Conservation (phyloP, 2,329 filamentous ascomycete species). For the Cadophora sp. region DNA sequence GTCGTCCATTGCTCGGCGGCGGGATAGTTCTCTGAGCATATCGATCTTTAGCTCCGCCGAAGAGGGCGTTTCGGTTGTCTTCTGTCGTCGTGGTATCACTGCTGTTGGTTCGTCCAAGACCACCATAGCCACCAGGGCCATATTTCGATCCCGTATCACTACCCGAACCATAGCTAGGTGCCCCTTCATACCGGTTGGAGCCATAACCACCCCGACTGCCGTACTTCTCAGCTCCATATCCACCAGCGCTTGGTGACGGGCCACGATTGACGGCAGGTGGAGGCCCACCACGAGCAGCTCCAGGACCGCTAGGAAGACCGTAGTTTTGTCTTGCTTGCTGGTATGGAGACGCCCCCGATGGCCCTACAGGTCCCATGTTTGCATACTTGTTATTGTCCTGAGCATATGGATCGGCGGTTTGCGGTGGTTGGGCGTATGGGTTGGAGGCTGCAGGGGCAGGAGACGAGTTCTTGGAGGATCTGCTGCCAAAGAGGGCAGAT, state of each 20-base stretch:
- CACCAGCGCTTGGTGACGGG: slow-evolving; percentile 45
- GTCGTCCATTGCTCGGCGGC: slow-evolving; percentile 37
- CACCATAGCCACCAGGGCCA: slow-evolving; percentile 66
- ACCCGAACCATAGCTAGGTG: slow-evolving; percentile 40
- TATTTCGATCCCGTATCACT: slow-evolving; percentile 47
- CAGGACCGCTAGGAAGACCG: slow-evolving; percentile 43
- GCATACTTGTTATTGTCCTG: slow-evolving; percentile 63
- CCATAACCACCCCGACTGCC: slow-evolving; percentile 60
- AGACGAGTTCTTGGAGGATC: slow-evolving; percentile 55
- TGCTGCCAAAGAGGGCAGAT: slow-evolving; percentile 56
- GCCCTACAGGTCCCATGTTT: slow-evolving; percentile 49
- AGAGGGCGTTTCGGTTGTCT: slow-evolving; percentile 67
- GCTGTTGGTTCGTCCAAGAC: slow-evolving; percentile 57
- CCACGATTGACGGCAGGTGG: slow-evolving; percentile 32
- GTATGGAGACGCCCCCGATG: slow-evolving; percentile 41
- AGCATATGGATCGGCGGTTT: slow-evolving; percentile 63
- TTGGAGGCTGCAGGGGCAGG: slow-evolving; percentile 47
- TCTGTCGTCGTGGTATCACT: slow-evolving; percentile 52
- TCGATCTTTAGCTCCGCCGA: slow-evolving; percentile 51
- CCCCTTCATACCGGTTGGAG: slow-evolving; percentile 58
- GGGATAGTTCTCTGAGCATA: slow-evolving; percentile 39
- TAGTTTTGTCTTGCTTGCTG: slow-evolving; percentile 37
- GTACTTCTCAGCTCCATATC: slow-evolving; percentile 62
- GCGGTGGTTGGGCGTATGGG: slow-evolving; percentile 44
- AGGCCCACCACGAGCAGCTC: slow-evolving; percentile 45